A percentile compares a stretch with the other conserved stretches of the same genome.
Conservation (phyloP, 1,139 yeast species). For the Protomyces pachydermus region DNA sequence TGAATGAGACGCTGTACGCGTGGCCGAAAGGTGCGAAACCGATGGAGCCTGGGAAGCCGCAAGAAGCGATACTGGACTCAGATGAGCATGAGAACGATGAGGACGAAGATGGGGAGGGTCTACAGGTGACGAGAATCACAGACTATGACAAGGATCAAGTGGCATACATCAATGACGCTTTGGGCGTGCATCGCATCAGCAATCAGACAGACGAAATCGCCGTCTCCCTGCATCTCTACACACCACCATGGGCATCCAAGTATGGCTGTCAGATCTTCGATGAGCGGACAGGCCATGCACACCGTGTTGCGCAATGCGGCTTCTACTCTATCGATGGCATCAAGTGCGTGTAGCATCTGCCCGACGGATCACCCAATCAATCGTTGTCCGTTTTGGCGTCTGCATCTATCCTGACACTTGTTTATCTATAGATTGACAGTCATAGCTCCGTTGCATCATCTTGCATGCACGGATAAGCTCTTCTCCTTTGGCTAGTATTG, state of each 20-base stretch:
- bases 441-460: too few relatives aligned
- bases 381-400: too few relatives aligned
- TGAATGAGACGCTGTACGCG: conserved; percentile 57
- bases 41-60: conserved; percentile 27
- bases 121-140: conserved; percentile 38
- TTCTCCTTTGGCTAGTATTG: background rate
- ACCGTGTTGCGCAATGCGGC: conserved; percentile 21
- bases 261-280: conserved; percentile 23
- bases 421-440: background rate
- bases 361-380: too few relatives aligned
- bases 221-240: conserved; percentile 67
- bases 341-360: background rate
- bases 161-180: conserved; percentile 61
- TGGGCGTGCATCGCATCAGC: conserved; percentile 63
- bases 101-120: conserved; percentile 29
- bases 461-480: background rate
- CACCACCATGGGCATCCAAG: conserved; percentile 70
- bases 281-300: conserved; percentile 14
- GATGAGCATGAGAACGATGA: background rate
- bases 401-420: background rate
- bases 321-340: conserved; percentile 21
- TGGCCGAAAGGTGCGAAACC: conserved; percentile 42
- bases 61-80: background rate
- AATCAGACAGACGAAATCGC: conserved; percentile 53
- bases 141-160: conserved; percentile 39